These are phyloP conservation scores for Phyllosticta citrichinensis DNA, from an alignment of 2,329 filamentous ascomycete genomes.

Conservation along the genomic window DNA sequence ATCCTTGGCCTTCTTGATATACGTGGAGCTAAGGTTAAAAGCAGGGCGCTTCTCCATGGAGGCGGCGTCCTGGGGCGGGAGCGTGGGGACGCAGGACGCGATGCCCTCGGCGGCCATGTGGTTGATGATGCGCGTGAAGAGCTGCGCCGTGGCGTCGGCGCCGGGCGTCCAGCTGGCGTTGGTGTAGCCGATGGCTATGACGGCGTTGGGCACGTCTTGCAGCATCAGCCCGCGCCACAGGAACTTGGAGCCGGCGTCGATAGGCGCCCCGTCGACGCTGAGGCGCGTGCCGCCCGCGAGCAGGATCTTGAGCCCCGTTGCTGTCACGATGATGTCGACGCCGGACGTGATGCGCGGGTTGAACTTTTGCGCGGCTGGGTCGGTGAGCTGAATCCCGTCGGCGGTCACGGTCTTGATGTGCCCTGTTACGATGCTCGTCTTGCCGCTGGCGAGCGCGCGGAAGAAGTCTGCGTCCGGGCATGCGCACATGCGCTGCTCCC, in stretches of 20 bases:
- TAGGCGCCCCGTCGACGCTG: conserved; percentile 37
- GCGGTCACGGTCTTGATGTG: conserved; percentile 42
- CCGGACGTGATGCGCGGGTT: conserved; percentile 34
- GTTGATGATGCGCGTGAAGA: conserved; percentile 43
- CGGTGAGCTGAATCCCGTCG: conserved; percentile 39
- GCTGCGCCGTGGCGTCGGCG: conserved; percentile 42
- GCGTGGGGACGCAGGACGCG: neutral
- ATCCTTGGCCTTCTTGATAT: conserved; percentile 34
- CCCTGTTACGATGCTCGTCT: conserved; percentile 45
- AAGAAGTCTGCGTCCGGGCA: conserved; percentile 54
- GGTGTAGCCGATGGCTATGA: conserved; percentile 50
- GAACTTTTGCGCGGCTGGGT: conserved; percentile 5
- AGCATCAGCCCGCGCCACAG: conserved; percentile 54
- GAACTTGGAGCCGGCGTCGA: conserved; percentile 42
- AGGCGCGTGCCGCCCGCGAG: conserved; percentile 46
- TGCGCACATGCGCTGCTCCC: conserved; percentile 68
- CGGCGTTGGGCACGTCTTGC: conserved; percentile 51
- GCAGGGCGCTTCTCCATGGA: conserved; percentile 19
- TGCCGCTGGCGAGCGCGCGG: conserved; percentile 39
- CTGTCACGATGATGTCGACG: conserved; percentile 55
- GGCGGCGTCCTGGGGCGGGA: neutral
- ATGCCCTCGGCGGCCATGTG: conserved; percentile 29
- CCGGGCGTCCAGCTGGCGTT: conserved; percentile 54
- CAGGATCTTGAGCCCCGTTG: conserved; percentile 50
- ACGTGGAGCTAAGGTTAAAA: conserved; percentile 41